These are phyloP conservation scores for Plasmopara muralis DNA, from an alignment of 352 stramenopile species.

Conservation along the genomic window DNA sequence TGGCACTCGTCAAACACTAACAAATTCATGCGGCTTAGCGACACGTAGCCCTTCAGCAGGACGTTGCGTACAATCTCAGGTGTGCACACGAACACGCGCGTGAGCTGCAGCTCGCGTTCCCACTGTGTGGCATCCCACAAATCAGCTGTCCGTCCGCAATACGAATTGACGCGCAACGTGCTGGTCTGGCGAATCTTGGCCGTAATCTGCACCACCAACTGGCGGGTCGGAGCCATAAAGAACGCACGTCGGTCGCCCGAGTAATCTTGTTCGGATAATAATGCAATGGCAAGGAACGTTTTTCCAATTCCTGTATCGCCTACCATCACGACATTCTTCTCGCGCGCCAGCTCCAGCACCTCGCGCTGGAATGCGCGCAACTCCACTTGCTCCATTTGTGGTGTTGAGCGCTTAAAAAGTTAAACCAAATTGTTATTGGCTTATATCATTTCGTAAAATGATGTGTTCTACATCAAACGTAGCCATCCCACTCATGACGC, in stretches of 20 bases:
- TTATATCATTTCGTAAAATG: too few species aligned
- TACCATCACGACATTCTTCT: constrained; percentile 80
- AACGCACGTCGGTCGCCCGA: constrained; percentile 55
- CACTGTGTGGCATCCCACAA: constrained; percentile 63
- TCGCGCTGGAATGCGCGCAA: constrained; percentile 68
- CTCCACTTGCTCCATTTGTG: constrained; percentile 29
- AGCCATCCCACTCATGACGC: too few species aligned
- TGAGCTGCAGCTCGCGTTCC: constrained; percentile 45
- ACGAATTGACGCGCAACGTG: constrained; percentile 49
- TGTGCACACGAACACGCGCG: constrained; percentile 79
- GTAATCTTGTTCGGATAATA: constrained; percentile 75
- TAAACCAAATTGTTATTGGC: too few species aligned
- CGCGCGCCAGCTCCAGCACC: constrained; percentile 56
- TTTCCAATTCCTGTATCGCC: constrained; percentile 80
- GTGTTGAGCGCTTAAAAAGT: too few species aligned
- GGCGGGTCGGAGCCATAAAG: constrained; percentile 75
- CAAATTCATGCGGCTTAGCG: constrained; percentile 68
- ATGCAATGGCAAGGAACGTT: constrained; percentile 74
- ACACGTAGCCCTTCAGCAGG: constrained; percentile 79
- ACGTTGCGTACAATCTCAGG: constrained; percentile 81
- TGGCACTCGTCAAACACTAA: constrained; percentile 90
- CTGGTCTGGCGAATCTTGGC: constrained; percentile 61
- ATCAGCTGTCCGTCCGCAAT: constrained; percentile 41
- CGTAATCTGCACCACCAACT: constrained; percentile 75
- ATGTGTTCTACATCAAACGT: too few species aligned